These are phyloP conservation scores for Neopestalotiopsis sp. DNA, from an alignment of 2,329 filamentous ascomycete genomes.

Conservation along the genomic window DNA sequence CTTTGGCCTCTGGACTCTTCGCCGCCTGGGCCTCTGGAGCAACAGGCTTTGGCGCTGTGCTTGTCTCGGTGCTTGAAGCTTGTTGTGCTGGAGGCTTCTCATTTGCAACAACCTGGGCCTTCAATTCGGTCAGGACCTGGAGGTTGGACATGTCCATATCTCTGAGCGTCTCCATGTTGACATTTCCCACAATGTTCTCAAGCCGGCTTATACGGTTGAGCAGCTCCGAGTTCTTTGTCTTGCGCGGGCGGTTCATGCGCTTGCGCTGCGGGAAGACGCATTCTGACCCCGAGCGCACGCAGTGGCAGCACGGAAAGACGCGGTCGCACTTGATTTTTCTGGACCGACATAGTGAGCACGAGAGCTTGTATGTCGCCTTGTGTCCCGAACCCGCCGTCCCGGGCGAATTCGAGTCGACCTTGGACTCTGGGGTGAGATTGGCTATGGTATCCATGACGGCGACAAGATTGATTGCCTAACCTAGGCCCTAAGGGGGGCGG, in stretches of 20 bases:
- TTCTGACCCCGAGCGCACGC: conserved; percentile 50
- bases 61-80: background rate
- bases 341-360: conserved; percentile 67
- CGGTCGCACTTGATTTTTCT: conserved; percentile 68
- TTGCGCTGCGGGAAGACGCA: conserved; percentile 55
- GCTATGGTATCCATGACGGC: conserved; percentile 14
- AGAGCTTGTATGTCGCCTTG: conserved; percentile 35
- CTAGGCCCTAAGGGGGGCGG: background rate
- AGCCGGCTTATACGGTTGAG: conserved; percentile 50
- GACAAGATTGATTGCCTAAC: background rate
- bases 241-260: conserved; percentile 46
- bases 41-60: background rate
- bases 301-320: conserved; percentile 60
- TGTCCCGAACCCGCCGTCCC: background rate
- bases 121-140: conserved; percentile 1
- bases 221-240: conserved; percentile 49
- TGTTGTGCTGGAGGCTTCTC: conserved; percentile 3
- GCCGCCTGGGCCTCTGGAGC: background rate
- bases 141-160: conserved; percentile 19
- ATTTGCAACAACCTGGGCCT: conserved; percentile 10
- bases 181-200: conserved; percentile 51
- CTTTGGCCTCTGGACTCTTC: background rate
- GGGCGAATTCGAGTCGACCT: conserved; percentile 3
- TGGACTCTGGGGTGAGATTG: conserved; percentile 13
- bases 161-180: conserved; percentile 38